Evolutionary conservation across 495 filamentous ascomycete genomes (phyloP).

Genomic region (Xylaria bambusicola): DNA sequence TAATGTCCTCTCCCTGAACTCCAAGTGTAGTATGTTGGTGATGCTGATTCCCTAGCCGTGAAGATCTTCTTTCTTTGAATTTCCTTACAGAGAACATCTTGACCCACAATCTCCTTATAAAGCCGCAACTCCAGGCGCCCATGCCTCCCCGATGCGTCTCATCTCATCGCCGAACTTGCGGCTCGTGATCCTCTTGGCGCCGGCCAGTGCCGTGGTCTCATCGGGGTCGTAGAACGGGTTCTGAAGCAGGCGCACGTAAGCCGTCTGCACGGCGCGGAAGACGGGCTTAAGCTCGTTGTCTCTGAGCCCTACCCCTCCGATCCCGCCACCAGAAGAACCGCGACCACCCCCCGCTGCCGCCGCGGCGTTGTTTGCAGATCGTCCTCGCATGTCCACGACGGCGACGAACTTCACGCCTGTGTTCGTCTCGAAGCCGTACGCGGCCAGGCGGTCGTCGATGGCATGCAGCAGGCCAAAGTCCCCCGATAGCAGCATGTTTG

Average conservation of each 20-base stretch:
- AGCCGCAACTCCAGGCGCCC: conserved; percentile 57
- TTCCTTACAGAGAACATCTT: no score
- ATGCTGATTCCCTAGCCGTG: no score
- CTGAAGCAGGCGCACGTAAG: conserved; percentile 84
- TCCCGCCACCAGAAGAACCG: conserved; percentile 19
- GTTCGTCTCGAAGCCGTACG: conserved; percentile 97
- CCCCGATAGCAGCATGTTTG: conserved; percentile 56
- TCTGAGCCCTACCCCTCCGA: conserved; percentile 23
- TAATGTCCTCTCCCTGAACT: conserved; percentile 3
- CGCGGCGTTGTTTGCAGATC: conserved; percentile 18
- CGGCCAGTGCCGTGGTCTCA: conserved; percentile 56
- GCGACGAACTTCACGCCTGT: conserved; percentile 88
- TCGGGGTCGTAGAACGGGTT: conserved; percentile 96
- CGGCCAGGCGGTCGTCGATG: conserved; percentile 85
- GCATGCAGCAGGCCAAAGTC: conserved; percentile 91
- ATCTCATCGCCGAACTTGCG: conserved; percentile 80
- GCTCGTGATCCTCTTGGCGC: conserved; percentile 74
- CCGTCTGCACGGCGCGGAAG: conserved; percentile 86
- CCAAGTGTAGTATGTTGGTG: background rate
- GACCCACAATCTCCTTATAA: conserved; percentile 29
- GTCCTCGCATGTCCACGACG: conserved; percentile 83
- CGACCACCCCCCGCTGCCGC: conserved; percentile 25
- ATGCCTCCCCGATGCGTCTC: conserved; percentile 74
- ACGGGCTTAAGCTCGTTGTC: conserved; percentile 84
- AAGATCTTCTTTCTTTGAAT: background rate